These are phyloP conservation scores for Paracorniculantispora psalliotae DNA, from an alignment of 2,329 filamentous ascomycete species.

Conservation along the genomic window DNA sequence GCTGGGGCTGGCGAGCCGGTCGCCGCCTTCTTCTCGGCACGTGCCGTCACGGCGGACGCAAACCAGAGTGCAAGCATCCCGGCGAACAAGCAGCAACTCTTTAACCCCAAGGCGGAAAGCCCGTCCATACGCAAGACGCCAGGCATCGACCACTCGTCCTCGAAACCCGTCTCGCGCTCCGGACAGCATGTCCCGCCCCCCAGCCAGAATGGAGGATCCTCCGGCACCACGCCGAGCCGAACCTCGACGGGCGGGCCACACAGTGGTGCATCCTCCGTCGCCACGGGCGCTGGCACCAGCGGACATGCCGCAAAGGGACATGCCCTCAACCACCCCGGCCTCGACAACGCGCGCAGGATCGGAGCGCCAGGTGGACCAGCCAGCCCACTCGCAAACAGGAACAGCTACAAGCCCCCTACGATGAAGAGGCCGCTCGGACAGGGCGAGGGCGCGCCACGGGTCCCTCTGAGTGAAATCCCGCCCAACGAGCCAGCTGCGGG, in stretches of 20 bases:
- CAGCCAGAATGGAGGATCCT: slow-evolving; percentile 22
- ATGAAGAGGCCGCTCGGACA: slow-evolving; percentile 45
- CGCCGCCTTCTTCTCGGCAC: slow-evolving; percentile 13
- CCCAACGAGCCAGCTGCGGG: slow-evolving; percentile 32
- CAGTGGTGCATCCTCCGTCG: not conserved
- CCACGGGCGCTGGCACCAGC: not conserved
- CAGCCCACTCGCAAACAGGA: slow-evolving; percentile 55
- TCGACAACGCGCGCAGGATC: slow-evolving; percentile 53
- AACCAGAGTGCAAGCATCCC: slow-evolving; percentile 27
- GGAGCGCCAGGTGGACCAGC: slow-evolving; percentile 49
- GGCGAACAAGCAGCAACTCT: slow-evolving; percentile 45
- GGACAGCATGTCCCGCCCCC: slow-evolving; percentile 47
- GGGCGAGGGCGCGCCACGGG: slow-evolving; percentile 28
- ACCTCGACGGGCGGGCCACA: slow-evolving; percentile 7
- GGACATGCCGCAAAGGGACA: slow-evolving; percentile 32
- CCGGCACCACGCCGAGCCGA: slow-evolving; percentile 8
- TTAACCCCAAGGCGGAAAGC: slow-evolving; percentile 70
- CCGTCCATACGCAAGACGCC: slow-evolving; percentile 87
- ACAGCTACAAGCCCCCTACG: slow-evolving; percentile 55
- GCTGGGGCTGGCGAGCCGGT: slow-evolving; percentile 3
- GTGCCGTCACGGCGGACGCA: slow-evolving; percentile 5
- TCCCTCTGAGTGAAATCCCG: slow-evolving; percentile 48
- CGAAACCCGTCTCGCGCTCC: slow-evolving; percentile 62
- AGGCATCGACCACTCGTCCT: slow-evolving; percentile 76
- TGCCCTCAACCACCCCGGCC: slow-evolving; percentile 47